Evolutionary conservation across 495 filamentous ascomycete species (phyloP).

Genomic region (Filosporella fistucella): DNA sequence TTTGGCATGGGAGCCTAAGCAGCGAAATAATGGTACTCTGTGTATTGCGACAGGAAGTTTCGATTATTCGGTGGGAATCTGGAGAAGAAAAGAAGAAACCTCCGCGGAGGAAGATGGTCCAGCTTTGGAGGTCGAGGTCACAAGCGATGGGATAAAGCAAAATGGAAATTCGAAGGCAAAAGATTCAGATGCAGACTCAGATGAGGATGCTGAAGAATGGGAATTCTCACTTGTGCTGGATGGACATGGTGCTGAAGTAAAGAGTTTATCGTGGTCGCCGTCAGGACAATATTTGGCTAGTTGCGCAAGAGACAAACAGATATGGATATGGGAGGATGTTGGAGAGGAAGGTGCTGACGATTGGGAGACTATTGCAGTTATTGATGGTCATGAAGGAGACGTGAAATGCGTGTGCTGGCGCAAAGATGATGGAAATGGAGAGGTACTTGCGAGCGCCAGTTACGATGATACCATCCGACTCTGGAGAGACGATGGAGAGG

Average conservation of each 20-base stretch:
- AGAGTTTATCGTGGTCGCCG: constrained; percentile 75
- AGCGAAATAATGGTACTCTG: constrained; percentile 45
- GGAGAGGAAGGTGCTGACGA: constrained; percentile 74
- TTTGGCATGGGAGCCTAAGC: constrained; percentile 77
- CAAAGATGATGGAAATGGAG: constrained; percentile 55
- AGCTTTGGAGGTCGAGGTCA: constrained; percentile 27
- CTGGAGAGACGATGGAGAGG: constrained; percentile 83
- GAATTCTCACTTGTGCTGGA: constrained; percentile 82
- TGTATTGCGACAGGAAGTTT: constrained; percentile 90
- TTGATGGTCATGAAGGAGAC: constrained; percentile 90
- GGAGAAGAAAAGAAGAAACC: constrained; percentile 58
- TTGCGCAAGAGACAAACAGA: constrained; percentile 84
- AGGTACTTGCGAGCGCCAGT: constrained; percentile 76
- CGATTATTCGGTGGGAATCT: constrained; percentile 85
- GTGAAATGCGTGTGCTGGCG: constrained; percentile 94
- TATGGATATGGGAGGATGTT: constrained; percentile 99
- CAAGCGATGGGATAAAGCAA: constrained; percentile 8
- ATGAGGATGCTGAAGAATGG: too few relatives aligned
- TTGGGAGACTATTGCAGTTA: constrained; percentile 91
- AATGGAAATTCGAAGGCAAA: constrained; percentile 20
- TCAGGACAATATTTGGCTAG: constrained; percentile 81
- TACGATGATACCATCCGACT: constrained; percentile 90
- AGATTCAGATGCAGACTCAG: constrained; percentile 61
- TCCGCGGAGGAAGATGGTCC: constrained; percentile 23
- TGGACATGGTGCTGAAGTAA: constrained; percentile 92